Percentiles rank a stretch among this genome's conserved stretches.
Conservation (phyloP, 2,329 filamentous ascomycete genomes). For the Colletotrichum tanaceti region DNA sequence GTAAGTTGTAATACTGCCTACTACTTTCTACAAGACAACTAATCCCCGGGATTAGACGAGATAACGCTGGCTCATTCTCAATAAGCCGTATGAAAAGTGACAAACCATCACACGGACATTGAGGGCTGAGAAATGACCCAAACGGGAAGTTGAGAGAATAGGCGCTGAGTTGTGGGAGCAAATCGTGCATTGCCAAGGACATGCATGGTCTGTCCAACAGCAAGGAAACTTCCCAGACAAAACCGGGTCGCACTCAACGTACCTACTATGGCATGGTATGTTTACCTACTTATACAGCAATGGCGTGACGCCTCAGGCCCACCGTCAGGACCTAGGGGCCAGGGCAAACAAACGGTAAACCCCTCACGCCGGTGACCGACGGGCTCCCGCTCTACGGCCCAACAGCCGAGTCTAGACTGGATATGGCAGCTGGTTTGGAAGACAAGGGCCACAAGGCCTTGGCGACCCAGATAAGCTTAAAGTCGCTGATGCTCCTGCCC, state of each 20-base stretch:
- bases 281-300: not conserved
- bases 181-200: conserved; percentile 15
- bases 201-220: not conserved
- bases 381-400: conserved; percentile 24
- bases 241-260: not conserved
- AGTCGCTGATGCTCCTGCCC: conserved; percentile 32
- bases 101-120: not conserved
- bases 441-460: conserved; percentile 11
- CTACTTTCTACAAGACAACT: no score
- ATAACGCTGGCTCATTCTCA: no score
- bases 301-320: conserved; percentile 1
- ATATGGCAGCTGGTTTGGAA: conserved; percentile 18
- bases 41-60: no score
- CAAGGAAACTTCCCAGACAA: conserved; percentile 23
- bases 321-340: not conserved
- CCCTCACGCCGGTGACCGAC: not conserved
- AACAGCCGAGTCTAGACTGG: conserved; percentile 35
- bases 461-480: conserved; percentile 38
- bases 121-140: not conserved
- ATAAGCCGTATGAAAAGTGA: no score
- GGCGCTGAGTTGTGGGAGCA: not conserved
- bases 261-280: not conserved
- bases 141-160: conserved; percentile 11
- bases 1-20: no score
- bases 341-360: no score